Evolutionary conservation across 345 rosid genomes (phyloP).

Genomic region (Cardiospermum halicacabum): DNA sequence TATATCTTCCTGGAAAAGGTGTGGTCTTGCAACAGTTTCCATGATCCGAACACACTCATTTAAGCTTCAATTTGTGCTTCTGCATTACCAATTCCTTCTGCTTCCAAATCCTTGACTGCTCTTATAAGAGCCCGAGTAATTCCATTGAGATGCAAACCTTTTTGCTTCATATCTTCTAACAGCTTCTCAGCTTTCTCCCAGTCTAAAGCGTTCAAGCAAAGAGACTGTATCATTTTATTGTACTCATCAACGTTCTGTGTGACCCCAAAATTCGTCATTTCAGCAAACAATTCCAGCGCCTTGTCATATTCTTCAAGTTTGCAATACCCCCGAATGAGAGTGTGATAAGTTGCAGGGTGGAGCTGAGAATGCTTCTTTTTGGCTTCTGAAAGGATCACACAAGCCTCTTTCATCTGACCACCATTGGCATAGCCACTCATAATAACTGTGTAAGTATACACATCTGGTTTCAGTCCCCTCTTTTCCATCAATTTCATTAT

Average conservation of each 20-base stretch:
- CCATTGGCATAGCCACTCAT: conserved; percentile 74
- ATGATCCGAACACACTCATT: background rate
- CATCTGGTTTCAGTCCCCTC: conserved; percentile 78
- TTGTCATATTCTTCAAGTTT: conserved; percentile 67
- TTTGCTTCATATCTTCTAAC: conserved; percentile 56
- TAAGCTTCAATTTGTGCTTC: conserved; percentile 25
- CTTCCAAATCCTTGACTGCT: conserved; percentile 77
- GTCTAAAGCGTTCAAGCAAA: conserved; percentile 71
- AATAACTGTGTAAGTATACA: conserved; percentile 67
- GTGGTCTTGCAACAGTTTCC: too few relatives aligned
- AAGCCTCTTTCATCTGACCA: conserved; percentile 73
- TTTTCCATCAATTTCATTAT: conserved; percentile 59
- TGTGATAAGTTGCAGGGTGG: conserved; percentile 64
- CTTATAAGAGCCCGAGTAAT: conserved; percentile 62
- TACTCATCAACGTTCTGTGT: conserved; percentile 66
- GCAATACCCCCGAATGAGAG: conserved; percentile 76
- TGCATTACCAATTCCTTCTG: conserved; percentile 33
- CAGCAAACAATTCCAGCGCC: conserved; percentile 58
- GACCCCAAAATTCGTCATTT: conserved; percentile 67
- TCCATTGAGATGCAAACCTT: conserved; percentile 63
- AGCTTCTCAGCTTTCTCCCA: conserved; percentile 72
- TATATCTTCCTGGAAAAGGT: background rate
- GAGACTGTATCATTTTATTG: conserved; percentile 72
- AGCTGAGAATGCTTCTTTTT: conserved; percentile 67
- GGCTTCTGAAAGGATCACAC: conserved; percentile 51